Evolutionary conservation across 2,329 filamentous ascomycete species (phyloP).

Genomic region (Emmonsiellopsis sp.): DNA sequence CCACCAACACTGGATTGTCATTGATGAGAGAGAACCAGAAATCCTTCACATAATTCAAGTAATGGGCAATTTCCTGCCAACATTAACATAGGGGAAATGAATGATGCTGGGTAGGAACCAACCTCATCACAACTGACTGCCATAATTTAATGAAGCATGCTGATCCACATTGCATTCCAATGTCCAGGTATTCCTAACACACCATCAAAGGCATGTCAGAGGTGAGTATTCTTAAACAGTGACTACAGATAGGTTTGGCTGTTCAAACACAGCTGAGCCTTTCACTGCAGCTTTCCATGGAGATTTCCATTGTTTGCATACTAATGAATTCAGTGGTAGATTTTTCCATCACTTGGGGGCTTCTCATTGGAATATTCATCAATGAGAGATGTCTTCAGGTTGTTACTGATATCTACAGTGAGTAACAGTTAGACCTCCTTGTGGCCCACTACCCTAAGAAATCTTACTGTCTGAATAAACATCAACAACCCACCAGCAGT

Average conservation of each 20-base stretch:
- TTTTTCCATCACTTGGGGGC: constrained; percentile 18
- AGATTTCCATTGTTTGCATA: constrained; percentile 14
- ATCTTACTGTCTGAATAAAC: constrained; percentile 7
- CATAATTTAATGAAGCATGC: constrained; percentile 20
- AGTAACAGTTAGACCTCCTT: too few species aligned
- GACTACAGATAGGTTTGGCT: constrained; percentile 1
- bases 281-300: constrained; percentile 11
- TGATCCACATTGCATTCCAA: constrained; percentile 23
- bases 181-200: constrained; percentile 24
- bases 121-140: constrained; percentile 25
- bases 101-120: constrained; percentile 10
- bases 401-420: constrained; percentile 18
- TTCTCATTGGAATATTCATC: constrained; percentile 24
- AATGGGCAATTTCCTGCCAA: constrained; percentile 23
- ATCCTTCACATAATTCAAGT: constrained; percentile 23
- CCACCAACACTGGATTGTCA: constrained; percentile 17
- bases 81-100: constrained; percentile 6
- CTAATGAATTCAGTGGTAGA: constrained; percentile 23
- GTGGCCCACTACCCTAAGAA: neutral
- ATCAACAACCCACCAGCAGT: constrained; percentile 7
- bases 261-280: constrained; percentile 11
- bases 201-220: constrained; percentile 23
- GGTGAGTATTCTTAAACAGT: constrained; percentile 6
- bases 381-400: constrained; percentile 17
- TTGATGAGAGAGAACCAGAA: constrained; percentile 25